Evolutionary conservation across 768 basidiomycete genomes (phyloP).

Genomic region (Galerina sulciceps): DNA sequence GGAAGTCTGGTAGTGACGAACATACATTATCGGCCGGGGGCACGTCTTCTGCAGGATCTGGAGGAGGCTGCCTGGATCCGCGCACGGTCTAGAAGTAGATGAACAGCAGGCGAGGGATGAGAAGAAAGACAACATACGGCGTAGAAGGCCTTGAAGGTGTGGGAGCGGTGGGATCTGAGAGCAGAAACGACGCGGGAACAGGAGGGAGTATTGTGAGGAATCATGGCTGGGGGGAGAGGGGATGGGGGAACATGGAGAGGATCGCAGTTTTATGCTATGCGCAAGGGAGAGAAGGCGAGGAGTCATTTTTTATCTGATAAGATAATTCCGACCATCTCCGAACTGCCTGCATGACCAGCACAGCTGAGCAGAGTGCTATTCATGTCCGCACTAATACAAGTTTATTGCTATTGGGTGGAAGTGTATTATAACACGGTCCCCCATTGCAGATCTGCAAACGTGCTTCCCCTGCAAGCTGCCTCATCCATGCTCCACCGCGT

Average conservation of each 20-base stretch:
- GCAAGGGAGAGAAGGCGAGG: constrained; percentile 1
- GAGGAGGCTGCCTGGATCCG: constrained; percentile 36
- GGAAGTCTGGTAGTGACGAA: constrained; percentile 7
- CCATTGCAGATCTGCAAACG: too few relatives aligned
- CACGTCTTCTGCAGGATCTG: constrained; percentile 40
- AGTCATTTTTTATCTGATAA: constrained; percentile 34
- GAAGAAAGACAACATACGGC: constrained; percentile 46
- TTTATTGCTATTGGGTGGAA: constrained; percentile 16
- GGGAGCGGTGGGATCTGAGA: constrained; percentile 38
- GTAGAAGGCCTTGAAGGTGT: constrained; percentile 55
- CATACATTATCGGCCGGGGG: constrained; percentile 57
- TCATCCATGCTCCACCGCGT: neutral
- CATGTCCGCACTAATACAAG: constrained; percentile 2
- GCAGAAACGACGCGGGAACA: constrained; percentile 35
- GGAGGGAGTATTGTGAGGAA: constrained; percentile 36
- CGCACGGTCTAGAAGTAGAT: constrained; percentile 42
- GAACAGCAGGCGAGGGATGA: constrained; percentile 6
- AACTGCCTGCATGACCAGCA: constrained; percentile 3
- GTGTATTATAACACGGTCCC: too few relatives aligned
- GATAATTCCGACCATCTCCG: constrained; percentile 23
- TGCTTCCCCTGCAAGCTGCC: constrained; percentile 8
- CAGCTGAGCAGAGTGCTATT: constrained; percentile 1
- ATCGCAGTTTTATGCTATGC: constrained; percentile 35
- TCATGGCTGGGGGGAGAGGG: constrained; percentile 32
- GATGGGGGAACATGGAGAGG: constrained; percentile 30